A percentile compares a stretch with the other conserved stretches of the same genome.
These are phyloP conservation scores for Hypoxylon sp. DNA, from an alignment of 2,329 filamentous ascomycete genomes.

Conservation along the genomic window DNA sequence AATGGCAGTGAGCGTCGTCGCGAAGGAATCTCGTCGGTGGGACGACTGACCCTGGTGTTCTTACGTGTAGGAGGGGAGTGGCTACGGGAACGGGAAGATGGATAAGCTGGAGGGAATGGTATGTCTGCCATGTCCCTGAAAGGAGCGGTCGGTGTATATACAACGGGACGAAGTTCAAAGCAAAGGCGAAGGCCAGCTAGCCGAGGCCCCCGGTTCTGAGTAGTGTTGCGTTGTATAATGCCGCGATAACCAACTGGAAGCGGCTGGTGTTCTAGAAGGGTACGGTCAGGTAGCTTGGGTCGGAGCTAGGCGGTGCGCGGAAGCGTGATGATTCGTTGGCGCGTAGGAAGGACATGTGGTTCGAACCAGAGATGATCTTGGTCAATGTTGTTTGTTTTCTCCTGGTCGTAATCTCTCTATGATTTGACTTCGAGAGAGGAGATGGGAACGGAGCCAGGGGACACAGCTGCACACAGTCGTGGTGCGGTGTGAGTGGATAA, in stretches of 20 bases:
- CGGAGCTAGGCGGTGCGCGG: slow-evolving; percentile 9
- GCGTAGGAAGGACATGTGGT: slow-evolving; percentile 30
- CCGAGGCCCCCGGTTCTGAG: slow-evolving; percentile 13
- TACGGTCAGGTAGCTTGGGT: slow-evolving; percentile 13
- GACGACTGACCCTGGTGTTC: background rate
- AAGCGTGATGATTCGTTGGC: slow-evolving; percentile 25
- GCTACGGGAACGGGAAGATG: slow-evolving; percentile 35
- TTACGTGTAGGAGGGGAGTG: slow-evolving; percentile 28
- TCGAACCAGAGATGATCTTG: slow-evolving; percentile 24
- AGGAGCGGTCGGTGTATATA: slow-evolving; percentile 21
- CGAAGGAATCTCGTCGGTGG: slow-evolving; percentile 35
- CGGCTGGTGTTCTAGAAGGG: slow-evolving; percentile 8
- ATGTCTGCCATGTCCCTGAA: slow-evolving; percentile 31
- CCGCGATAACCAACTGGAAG: slow-evolving; percentile 20
- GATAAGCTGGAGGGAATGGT: slow-evolving; percentile 13
- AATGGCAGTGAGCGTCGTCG: slow-evolving; percentile 55
- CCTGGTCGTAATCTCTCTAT: slow-evolving; percentile 13
- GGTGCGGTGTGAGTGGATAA: slow-evolving; percentile 42
- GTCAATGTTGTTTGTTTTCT: slow-evolving; percentile 17
- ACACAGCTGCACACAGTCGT: slow-evolving; percentile 42
- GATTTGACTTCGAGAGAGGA: slow-evolving; percentile 24
- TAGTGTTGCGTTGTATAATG: slow-evolving; percentile 17
- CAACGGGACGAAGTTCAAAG: slow-evolving; percentile 9
- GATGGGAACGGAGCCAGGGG: slow-evolving; percentile 20
- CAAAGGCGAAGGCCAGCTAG: slow-evolving; percentile 8